These are phyloP conservation scores for Colletotrichum zoysiae DNA, from an alignment of 2,329 filamentous ascomycete species.

Conservation along the genomic window DNA sequence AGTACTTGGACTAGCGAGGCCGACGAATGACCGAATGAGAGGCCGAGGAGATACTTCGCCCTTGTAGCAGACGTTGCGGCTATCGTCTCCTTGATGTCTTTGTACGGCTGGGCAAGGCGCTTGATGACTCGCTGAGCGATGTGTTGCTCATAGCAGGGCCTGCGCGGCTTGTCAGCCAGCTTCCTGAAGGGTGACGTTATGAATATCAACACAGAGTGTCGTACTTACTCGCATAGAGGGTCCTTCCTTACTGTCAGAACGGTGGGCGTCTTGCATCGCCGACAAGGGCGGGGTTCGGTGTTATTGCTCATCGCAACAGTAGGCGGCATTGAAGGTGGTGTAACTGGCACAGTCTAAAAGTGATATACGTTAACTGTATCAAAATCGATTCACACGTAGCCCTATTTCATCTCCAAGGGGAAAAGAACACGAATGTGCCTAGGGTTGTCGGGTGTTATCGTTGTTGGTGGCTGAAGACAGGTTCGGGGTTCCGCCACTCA, in stretches of 20 bases:
- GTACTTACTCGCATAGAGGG: slow-evolving; percentile 46
- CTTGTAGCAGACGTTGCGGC: slow-evolving; percentile 46
- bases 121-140: slow-evolving; percentile 84
- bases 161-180: slow-evolving; percentile 41
- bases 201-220: background rate
- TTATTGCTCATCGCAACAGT: slow-evolving; percentile 28
- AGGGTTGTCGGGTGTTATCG: background rate
- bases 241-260: slow-evolving; percentile 44
- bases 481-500: slow-evolving; percentile 23
- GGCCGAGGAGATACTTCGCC: slow-evolving; percentile 75
- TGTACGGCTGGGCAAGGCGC: slow-evolving; percentile 68
- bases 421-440: background rate
- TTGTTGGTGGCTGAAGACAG: slow-evolving; percentile 7
- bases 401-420: background rate
- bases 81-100: slow-evolving; percentile 54
- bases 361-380: no score
- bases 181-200: background rate
- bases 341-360: background rate
- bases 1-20: slow-evolving; percentile 82
- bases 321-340: background rate
- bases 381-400: no score
- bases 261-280: slow-evolving; percentile 44
- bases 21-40: slow-evolving; percentile 88
- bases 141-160: slow-evolving; percentile 82
- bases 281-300: slow-evolving; percentile 40